Base-by-base conservation (phyloP, 2,329 filamentous ascomycete genomes). In the Xylaria sp. region DNA sequence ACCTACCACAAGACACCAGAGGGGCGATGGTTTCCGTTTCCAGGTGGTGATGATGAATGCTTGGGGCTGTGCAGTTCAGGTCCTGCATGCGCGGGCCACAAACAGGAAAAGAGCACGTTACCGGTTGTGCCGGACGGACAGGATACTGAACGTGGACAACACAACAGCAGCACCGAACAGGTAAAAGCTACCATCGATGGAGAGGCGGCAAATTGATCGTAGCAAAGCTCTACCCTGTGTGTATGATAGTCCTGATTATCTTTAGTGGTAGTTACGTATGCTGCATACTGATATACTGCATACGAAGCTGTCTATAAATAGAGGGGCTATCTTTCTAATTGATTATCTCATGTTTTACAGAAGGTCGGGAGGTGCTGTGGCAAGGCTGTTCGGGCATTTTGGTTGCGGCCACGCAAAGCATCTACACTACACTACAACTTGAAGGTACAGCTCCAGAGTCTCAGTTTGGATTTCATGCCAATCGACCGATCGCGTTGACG, bases 401-500 rank as follows among this genome's bases (percentile, higher is more conserved):
- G 23, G 39, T 58, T 58, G 55, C 13, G 31, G 55, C 55, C 37
- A 23, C 23, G 12, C 23, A 58, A 58, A 58, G 39, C 23, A 25
- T 9, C 18, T 31, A 25, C n/a, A n/a, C n/a, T n/a, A n/a, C n/a
- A n/a, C n/a, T n/a, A n/a, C n/a, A n/a, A n/a, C n/a, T n/a, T n/a
- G n/a, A n/a, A n/a, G n/a, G n/a, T n/a, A n/a, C n/a, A n/a, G n/a
- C n/a, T n/a, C n/a, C n/a, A n/a, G n/a, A n/a, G n/a, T n/a, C n/a
- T n/a, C n/a, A n/a, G n/a, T n/a, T n/a, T n/a, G n/a, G n/a, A n/a
- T n/a, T n/a, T n/a, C n/a, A n/a, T n/a, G n/a, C n/a, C n/a, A 69
- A 75, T 76, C 73, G 71, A 66, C 70, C 73, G 73, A 77, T 77
- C 70, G 67, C 72, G 50, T 68, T 65, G 44, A 50, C 61, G 66